Conservation (phyloP, 2,329 filamentous ascomycete species). For the Aureobasidium melanogenum region DNA sequence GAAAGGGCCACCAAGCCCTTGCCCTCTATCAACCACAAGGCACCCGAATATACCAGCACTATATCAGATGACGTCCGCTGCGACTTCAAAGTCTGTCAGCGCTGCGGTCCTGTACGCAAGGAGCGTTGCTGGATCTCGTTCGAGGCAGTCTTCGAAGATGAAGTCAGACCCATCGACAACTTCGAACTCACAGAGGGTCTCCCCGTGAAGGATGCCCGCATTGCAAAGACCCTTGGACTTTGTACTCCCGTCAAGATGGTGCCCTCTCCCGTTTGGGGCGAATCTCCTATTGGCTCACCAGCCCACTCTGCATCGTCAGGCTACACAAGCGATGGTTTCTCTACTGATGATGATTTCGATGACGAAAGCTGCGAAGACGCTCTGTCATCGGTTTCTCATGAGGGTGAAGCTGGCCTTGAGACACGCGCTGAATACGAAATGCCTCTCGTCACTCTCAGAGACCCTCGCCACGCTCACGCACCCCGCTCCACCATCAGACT, state of each 20-base stretch:
- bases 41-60: not conserved
- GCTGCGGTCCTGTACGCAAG: constrained; percentile 42
- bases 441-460: not conserved
- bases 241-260: constrained; percentile 10
- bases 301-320: not conserved
- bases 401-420: not conserved
- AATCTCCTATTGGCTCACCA: not conserved
- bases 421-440: not conserved
- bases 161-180: constrained; percentile 25
- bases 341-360: not conserved
- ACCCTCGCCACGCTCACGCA: not conserved
- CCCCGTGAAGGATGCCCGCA: constrained; percentile 27
- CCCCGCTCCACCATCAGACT: not conserved
- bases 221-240: constrained; percentile 29
- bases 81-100: constrained; percentile 38
- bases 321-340: constrained; percentile 1
- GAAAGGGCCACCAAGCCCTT: not conserved
- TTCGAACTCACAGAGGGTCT: constrained; percentile 23
- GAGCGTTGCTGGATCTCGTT: constrained; percentile 40
- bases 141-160: constrained; percentile 32
- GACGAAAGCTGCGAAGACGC: not conserved
- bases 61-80: constrained; percentile 22
- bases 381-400: not conserved
- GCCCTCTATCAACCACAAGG: not conserved
- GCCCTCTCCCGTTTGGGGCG: not conserved